Percentiles rank a stretch among this genome's conserved stretches.
Evolutionary conservation across 495 filamentous ascomycete species (phyloP).

Genomic region (Neurospora intermedia): DNA sequence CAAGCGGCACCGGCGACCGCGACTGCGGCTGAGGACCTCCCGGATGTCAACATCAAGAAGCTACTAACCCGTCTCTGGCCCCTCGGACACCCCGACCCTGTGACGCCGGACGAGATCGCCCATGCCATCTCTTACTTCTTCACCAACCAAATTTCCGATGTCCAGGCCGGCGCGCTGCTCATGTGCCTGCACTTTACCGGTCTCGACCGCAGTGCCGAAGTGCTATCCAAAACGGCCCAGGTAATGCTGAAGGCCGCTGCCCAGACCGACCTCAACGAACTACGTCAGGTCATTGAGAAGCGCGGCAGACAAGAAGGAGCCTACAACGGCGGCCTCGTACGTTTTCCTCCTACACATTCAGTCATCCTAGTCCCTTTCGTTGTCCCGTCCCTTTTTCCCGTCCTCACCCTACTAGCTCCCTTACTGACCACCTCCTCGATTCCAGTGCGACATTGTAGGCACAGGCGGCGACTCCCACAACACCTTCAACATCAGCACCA

Average conservation of each 20-base stretch:
- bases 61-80: slow-evolving; percentile 74
- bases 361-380: neutral
- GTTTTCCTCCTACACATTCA: slow-evolving; percentile 7
- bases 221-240: slow-evolving; percentile 64
- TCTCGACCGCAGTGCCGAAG: slow-evolving; percentile 62
- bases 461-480: slow-evolving; percentile 94
- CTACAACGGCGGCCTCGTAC: slow-evolving; percentile 61
- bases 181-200: slow-evolving; percentile 83
- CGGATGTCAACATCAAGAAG: slow-evolving; percentile 58
- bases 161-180: slow-evolving; percentile 74
- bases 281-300: slow-evolving; percentile 36
- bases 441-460: slow-evolving; percentile 89
- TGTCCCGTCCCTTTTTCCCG: neutral
- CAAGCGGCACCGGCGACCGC: neutral
- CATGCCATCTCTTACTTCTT: slow-evolving; percentile 81
- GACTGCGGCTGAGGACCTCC: slow-evolving; percentile 9
- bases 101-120: slow-evolving; percentile 73
- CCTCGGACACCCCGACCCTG: slow-evolving; percentile 32
- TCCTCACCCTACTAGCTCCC: neutral
- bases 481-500: slow-evolving; percentile 96
- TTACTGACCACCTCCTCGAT: slow-evolving; percentile 1
- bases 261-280: slow-evolving; percentile 27
- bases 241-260: slow-evolving; percentile 52
- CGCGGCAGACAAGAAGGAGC: slow-evolving; percentile 50
- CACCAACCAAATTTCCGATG: slow-evolving; percentile 66